Base-by-base conservation (phyloP, 2,329 filamentous ascomycete species). In the Chaetoscypha palmicola region DNA sequence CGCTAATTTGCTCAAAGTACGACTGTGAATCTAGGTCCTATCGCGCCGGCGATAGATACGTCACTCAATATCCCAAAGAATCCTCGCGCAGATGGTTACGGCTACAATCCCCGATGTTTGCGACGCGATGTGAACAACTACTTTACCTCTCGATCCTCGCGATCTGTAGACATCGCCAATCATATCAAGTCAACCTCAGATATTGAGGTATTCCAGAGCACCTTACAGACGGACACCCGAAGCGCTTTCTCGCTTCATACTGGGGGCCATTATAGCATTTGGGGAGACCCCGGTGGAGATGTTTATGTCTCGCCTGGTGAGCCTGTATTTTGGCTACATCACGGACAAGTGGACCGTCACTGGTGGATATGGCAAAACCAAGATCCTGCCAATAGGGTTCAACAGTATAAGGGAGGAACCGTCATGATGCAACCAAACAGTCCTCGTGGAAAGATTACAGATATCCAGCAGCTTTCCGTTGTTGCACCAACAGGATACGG, bases 21-120 rank as follows among this genome's bases (percentile, higher is more conserved):
- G 51, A 50, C 51, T 1, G 61, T 67, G 17, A 66, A 64, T 43
- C 60, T 70, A 0, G 73, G 73, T 0, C 74, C 74, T 2, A 64
- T 74, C n/a, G 53, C 59, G 2, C 58, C 62, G 7, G 58, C 58
- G 5, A 53, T 64, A 5, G 46, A 45, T 16, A 16, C 36, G 4
- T 16, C 28, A 4, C 31, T 45, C 21, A 45, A 45, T 12, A 40
- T 45, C 16, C 42, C 36, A 12, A 45, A 40, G 5, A 45, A 45
- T 19, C 36, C 42, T 2, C 36, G 36, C 10, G 22, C 42, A 8
- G 36, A 39, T 17, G 42, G 42, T 16, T 45, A 39, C 19, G 58
- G 55, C 11, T 63, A 66, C 44, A 66, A 69, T 47, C 67, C 67
- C 17, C 62, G 68, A 26, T 67, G 67, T 46, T 55, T 70, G 36